Conservation (phyloP, 148 eudicot genomes). For the Selenicereus undatus region DNA sequence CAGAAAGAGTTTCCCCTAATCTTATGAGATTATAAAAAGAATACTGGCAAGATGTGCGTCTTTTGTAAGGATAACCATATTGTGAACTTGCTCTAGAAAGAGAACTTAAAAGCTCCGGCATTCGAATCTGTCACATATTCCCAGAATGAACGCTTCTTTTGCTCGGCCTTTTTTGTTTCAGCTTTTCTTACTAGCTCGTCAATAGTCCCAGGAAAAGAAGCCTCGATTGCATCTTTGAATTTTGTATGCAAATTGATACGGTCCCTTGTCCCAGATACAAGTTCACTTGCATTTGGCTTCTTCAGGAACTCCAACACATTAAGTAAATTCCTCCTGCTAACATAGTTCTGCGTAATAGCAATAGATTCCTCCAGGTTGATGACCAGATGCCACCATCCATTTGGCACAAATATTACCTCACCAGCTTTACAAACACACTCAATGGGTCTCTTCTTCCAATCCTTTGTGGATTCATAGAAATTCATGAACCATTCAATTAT, state of each 20-base stretch:
- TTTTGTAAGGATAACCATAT: background rate
- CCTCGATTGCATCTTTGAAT: conserved; percentile 70
- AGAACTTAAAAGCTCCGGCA: conserved; percentile 81
- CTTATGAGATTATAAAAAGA: background rate
- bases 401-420: conserved; percentile 91
- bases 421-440: conserved; percentile 97
- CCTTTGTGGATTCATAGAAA: conserved; percentile 72
- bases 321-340: conserved; percentile 92
- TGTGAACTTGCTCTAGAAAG: conserved; percentile 38
- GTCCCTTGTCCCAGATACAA: conserved; percentile 92
- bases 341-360: conserved; percentile 97
- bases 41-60: background rate
- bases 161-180: conserved; percentile 44
- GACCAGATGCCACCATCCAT: conserved; percentile 99
- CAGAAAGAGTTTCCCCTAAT: background rate
- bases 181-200: conserved; percentile 52
- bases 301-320: conserved; percentile 86
- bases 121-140: conserved; percentile 68
- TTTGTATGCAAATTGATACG: conserved; percentile 76
- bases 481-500: conserved; percentile 99
- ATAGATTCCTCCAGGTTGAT: conserved; percentile 91
- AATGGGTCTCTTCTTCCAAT: conserved; percentile 74
- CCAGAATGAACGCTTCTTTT: conserved; percentile 70
- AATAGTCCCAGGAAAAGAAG: conserved; percentile 68
- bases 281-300: conserved; percentile 83